Base-by-base conservation (phyloP, 768 basidiomycete genomes). In the Cantharellus anzutake region DNA sequence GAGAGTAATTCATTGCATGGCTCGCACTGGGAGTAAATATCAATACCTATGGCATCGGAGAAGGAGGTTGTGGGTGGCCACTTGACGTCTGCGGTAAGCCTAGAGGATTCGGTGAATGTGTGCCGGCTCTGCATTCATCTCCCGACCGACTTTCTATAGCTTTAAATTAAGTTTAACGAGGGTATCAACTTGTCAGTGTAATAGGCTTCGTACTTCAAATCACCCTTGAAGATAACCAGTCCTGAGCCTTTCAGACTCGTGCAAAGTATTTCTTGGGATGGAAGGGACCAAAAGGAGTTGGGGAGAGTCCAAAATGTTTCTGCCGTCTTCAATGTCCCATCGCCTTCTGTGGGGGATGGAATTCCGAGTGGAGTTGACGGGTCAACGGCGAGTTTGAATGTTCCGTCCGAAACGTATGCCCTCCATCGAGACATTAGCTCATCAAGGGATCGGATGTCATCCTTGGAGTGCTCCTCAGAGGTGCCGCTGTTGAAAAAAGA, bases 221-320 rank as follows among this genome's bases (percentile, higher is more conserved):
- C 90, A 5, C 91, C 90, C 75, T 94, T 94, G 73, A 93, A 91
- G 60, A 94, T 77, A 2, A 90, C 87, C 4, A 94, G 72, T 4
- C 76, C 75, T 62, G 85, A 76, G 11, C 68, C 69, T 53, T 72
- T 71, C 52, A 94, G 67, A 42, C 68, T 66, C 60, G 76, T 68
- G 79, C 88, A 78, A 41, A 57, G 38, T 14, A 37, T 41, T 7
- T 40, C 35, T 37, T 57, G 56, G 16, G 5, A 14, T 37, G 56
- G 35, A 0, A 63, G 37, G 63, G 86, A 74, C 83, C 84, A 87
- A 66, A 86, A 91, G 16, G 85, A 81, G 67, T 75, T 78, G 0
- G 82, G 80, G 14, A 76, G 73, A 0, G 85, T 87, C 88, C 88
- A 85, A 66, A 91, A 86, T 61, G 75, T 70, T 42, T 66, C 66